Conservation (phyloP, 495 filamentous ascomycete genomes). For the Lichina pygmaea region DNA sequence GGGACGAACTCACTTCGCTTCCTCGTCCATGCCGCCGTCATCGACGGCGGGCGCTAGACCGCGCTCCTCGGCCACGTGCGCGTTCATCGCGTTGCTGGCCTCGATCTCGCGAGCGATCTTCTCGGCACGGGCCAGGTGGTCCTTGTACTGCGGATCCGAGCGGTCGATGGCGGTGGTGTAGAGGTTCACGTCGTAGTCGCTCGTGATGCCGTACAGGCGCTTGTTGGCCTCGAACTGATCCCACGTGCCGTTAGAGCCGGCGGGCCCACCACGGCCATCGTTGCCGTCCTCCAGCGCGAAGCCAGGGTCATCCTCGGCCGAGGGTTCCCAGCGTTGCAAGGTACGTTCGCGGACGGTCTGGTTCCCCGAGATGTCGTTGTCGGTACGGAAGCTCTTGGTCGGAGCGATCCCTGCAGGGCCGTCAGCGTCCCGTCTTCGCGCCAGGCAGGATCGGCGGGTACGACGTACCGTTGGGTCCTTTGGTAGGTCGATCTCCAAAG, state of each 20-base stretch:
- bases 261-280: background rate
- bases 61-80: constrained; percentile 73
- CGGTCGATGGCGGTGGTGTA: constrained; percentile 84
- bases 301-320: constrained; percentile 28
- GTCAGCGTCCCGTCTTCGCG: no score
- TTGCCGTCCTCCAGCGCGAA: constrained; percentile 36
- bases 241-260: constrained; percentile 27
- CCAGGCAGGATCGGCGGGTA: background rate
- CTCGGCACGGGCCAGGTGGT: constrained; percentile 49
- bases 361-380: constrained; percentile 63
- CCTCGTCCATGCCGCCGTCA: constrained; percentile 47
- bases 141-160: constrained; percentile 50
- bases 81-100: constrained; percentile 31
- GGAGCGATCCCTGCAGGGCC: background rate
- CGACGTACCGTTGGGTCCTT: constrained; percentile 1
- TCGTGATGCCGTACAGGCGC: constrained; percentile 59
- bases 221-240: constrained; percentile 90
- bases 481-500: background rate
- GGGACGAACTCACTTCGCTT: constrained; percentile 45
- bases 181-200: constrained; percentile 72
- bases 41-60: constrained; percentile 32
- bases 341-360: constrained; percentile 40
- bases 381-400: constrained; percentile 46
- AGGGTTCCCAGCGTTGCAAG: constrained; percentile 66
- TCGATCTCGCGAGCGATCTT: constrained; percentile 81